Evolutionary conservation across 768 basidiomycete species (phyloP).

Genomic region (Tricholoma furcatifolium): DNA sequence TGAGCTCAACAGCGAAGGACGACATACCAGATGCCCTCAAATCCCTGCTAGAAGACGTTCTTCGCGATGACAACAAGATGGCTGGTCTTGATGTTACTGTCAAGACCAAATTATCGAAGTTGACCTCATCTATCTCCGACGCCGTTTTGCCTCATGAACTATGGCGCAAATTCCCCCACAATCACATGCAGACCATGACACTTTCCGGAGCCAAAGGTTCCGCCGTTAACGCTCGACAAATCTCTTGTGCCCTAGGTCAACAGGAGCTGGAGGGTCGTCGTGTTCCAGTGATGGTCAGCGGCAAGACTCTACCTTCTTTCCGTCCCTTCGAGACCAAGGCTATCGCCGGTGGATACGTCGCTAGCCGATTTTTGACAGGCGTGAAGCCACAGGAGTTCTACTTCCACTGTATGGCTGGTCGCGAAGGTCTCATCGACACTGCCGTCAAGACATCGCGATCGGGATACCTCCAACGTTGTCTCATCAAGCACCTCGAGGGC

Average conservation of each 20-base stretch:
- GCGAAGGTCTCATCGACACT: constrained; percentile 98
- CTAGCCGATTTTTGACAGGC: constrained; percentile 97
- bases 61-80: constrained; percentile 96
- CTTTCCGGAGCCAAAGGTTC: constrained; percentile 97
- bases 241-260: constrained; percentile 96
- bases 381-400: constrained; percentile 99
- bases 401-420: constrained; percentile 99
- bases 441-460: constrained; percentile 99
- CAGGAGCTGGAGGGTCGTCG: constrained; percentile 98
- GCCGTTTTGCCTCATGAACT: constrained; percentile 83
- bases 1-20: constrained; percentile 45
- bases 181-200: constrained; percentile 99
- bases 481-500: constrained; percentile 98
- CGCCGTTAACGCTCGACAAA: constrained; percentile 95
- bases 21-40: constrained; percentile 60
- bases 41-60: constrained; percentile 81
- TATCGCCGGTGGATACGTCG: constrained; percentile 96
- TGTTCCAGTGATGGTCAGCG: constrained; percentile 98
- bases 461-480: constrained; percentile 95
- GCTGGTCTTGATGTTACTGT: constrained; percentile 93
- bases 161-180: constrained; percentile 92
- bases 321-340: constrained; percentile 97
- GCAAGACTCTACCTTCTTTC: constrained; percentile 97
- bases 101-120: constrained; percentile 79
- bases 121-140: constrained; percentile 89